A percentile compares a stretch with the other conserved stretches of the same genome.
phyloP scores from a whole-genome alignment of 1,284 basidiomycete species.

The Kalmanozyma brasiliensis region DNA sequence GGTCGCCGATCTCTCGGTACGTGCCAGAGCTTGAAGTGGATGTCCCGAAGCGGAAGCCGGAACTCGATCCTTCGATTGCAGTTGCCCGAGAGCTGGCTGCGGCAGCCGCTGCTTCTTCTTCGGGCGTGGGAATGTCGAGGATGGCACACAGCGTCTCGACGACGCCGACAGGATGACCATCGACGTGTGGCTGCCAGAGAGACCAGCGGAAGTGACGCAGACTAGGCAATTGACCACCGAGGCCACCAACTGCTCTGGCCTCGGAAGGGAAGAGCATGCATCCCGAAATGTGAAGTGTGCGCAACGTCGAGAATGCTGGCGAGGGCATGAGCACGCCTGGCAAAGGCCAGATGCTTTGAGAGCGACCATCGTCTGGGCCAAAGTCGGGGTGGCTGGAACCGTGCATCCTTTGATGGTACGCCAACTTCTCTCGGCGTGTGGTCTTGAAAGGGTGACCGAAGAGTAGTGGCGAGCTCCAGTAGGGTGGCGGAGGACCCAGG shows the following conservation, averaged over 20 bases:
- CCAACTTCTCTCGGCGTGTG: constrained; percentile 29
- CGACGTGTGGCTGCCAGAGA: constrained; percentile 51
- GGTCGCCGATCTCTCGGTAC: constrained; percentile 33
- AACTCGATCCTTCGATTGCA: constrained; percentile 23
- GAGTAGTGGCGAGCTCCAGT: constrained; percentile 54
- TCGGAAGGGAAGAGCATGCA: constrained; percentile 57
- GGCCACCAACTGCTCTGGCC: constrained; percentile 44
- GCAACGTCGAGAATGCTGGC: constrained; percentile 41
- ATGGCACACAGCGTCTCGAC: constrained; percentile 48
- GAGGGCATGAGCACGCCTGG: constrained; percentile 46
- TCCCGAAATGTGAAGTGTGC: constrained; percentile 52
- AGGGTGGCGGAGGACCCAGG: constrained; percentile 53
- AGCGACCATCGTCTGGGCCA: constrained; percentile 29
- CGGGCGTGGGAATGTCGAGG: constrained; percentile 47
- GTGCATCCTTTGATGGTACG: constrained; percentile 44
- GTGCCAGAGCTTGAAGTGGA: constrained; percentile 42
- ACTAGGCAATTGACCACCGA: constrained; percentile 45
- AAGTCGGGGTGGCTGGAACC: constrained; percentile 23
- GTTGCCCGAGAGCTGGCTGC: constrained; percentile 22
- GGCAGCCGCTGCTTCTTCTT: constrained; percentile 39
- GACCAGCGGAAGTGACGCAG: constrained; percentile 54
- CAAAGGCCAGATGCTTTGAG: constrained; percentile 40
- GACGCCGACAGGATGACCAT: constrained; percentile 47
- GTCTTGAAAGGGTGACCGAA: constrained; percentile 51
- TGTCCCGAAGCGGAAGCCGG: constrained; percentile 35